Evolutionary conservation across 495 filamentous ascomycete species (phyloP).

Genomic region (Pseudevernia furfuracea): DNA sequence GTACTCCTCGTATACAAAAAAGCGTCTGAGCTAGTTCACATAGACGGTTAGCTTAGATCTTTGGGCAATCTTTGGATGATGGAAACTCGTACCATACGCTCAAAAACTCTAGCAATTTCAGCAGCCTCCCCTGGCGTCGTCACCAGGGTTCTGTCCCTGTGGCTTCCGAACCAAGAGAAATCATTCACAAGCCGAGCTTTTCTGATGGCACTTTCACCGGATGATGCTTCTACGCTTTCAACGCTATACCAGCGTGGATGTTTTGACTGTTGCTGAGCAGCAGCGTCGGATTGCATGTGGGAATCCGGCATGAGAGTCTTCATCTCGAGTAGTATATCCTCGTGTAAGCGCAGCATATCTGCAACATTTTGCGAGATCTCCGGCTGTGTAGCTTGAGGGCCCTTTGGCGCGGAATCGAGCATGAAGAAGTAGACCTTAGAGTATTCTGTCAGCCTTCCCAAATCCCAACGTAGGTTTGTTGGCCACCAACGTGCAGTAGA

Average conservation of each 20-base stretch:
- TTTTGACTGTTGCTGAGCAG: constrained; percentile 28
- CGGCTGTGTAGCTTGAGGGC: constrained; percentile 29
- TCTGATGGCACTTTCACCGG: background rate
- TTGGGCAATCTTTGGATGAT: background rate
- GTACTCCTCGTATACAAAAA: constrained; percentile 83
- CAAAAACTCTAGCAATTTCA: constrained; percentile 71
- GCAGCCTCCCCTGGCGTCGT: constrained; percentile 65
- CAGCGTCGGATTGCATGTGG: constrained; percentile 19
- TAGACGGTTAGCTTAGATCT: background rate
- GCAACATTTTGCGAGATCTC: constrained; percentile 41
- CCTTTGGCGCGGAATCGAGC: constrained; percentile 50
- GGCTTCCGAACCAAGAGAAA: constrained; percentile 11
- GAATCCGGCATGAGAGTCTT: constrained; percentile 32
- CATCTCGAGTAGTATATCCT: constrained; percentile 35
- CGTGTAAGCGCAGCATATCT: constrained; percentile 39
- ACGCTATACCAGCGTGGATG: constrained; percentile 19
- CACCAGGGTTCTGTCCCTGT: constrained; percentile 21
- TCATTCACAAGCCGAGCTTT: constrained; percentile 12
- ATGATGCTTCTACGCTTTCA: background rate
- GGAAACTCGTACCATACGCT: constrained; percentile 51
- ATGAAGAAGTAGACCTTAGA: constrained; percentile 59
- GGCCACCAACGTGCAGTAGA: constrained; percentile 64
- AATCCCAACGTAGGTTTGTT: background rate
- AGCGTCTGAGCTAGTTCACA: constrained; percentile 58
- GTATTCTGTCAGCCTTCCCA: constrained; percentile 14